phyloP scores from a whole-genome alignment of 768 basidiomycete genomes.

The Pseudohyphozyma bogoriensis region DNA sequence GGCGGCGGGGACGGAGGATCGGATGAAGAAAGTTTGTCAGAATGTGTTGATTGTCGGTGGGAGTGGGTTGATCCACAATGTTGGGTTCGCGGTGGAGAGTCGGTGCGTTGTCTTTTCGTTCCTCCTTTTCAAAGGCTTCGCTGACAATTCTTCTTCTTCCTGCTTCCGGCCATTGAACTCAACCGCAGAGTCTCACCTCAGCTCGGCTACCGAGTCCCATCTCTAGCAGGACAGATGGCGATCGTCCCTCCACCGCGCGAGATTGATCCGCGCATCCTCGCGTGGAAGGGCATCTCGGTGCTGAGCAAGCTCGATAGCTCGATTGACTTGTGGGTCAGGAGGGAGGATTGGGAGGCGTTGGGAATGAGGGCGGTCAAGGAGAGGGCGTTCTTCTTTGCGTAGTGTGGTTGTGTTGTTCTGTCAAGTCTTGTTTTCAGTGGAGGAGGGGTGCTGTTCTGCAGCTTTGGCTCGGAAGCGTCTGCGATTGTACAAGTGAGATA shows the following conservation, averaged over 20 bases:
- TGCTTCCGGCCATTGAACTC: too few relatives aligned
- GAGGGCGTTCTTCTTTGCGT: constrained; percentile 33
- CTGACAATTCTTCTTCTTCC: not conserved
- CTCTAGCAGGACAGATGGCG: constrained; percentile 51
- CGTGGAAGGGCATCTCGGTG: constrained; percentile 91
- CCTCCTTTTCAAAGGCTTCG: not conserved
- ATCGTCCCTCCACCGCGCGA: constrained; percentile 92
- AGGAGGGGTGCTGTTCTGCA: too few relatives aligned
- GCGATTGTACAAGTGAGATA: too few relatives aligned
- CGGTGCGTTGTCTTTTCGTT: constrained; percentile 46
- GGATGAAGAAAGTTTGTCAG: constrained; percentile 76
- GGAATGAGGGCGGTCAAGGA: constrained; percentile 41
- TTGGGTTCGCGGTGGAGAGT: constrained; percentile 77
- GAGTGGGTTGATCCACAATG: constrained; percentile 64
- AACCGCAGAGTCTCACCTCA: constrained; percentile 53
- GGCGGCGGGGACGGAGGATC: constrained; percentile 78
- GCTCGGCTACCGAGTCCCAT: constrained; percentile 48
- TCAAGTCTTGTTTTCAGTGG: too few relatives aligned
- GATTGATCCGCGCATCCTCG: constrained; percentile 75
- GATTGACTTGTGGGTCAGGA: constrained; percentile 78
- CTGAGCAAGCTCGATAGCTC: constrained; percentile 85
- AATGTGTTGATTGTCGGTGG: constrained; percentile 83
- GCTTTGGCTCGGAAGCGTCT: too few relatives aligned
- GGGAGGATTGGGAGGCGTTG: constrained; percentile 57
- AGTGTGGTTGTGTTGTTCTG: not conserved